Base-by-base conservation (phyloP, 2,329 filamentous ascomycete species). In the Blastomyces parvus region DNA sequence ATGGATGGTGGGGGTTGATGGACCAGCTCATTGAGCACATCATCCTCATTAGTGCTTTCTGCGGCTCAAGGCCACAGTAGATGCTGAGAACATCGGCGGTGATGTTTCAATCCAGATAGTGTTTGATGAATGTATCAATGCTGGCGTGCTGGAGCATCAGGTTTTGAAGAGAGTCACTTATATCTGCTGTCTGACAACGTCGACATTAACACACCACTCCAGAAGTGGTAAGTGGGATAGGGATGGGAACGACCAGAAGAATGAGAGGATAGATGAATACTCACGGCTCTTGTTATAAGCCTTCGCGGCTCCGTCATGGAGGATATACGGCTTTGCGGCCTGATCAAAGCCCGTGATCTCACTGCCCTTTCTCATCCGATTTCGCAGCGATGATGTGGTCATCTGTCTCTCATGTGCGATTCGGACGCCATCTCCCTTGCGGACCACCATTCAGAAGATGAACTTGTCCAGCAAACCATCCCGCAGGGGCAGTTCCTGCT, bases 381-480 rank as follows among this genome's bases (percentile, higher is more conserved):
- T 17, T 33, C 9, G 17, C 56, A 58, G 8, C 13, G 56, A 58
- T 1, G 1, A 33, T 58, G 33, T 58, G 25, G 1, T 58, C 22
- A 44, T 5, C 4, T 5, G 3, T 17, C 19, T 58, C 33, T 58
- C 17, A 58, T 58, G 13, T 17, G 14, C 2, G 22, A 58, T 44
- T 3, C 13, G 3, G 17, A 67, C 65, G 46, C 65, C 61, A 13
- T 67, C 36, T 69, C 44, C 56, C 68, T 61, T 50, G 57, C 67
- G 40, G 65, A 81, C 66, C 17, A 61, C 50, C 19, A 62, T 63
- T 22, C 27, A 66, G 58, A 67, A 67, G 33, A 67, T 8, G 61
- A 66, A 67, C 60, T 48, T 59, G 46, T 67, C 27, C 22, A 60
- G 22, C 30, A 66, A 64, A 19, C 64, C n/a, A 33, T 22, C 38